A percentile compares a stretch with the other conserved stretches of the same genome.
Evolutionary conservation across 805 yeast species (phyloP).

Genomic region (Metschnikowia arizonensis): DNA sequence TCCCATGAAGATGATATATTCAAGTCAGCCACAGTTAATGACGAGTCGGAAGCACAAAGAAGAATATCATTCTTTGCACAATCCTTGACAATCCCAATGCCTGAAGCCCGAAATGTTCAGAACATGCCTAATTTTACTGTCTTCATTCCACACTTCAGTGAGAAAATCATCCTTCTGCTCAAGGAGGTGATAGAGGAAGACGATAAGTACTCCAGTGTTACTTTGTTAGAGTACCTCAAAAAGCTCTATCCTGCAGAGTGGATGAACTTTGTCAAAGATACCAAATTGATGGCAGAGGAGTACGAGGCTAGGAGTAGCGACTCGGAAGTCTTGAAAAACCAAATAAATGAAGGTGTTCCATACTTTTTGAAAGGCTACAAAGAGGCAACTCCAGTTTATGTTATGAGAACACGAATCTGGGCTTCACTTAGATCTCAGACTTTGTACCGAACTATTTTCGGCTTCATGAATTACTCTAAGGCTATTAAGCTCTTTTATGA

Average conservation of each 20-base stretch:
- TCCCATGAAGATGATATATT: slow-evolving; percentile 76
- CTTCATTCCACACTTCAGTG: slow-evolving; percentile 92
- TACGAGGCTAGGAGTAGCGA: slow-evolving; percentile 22
- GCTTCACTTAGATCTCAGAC: slow-evolving; percentile 97
- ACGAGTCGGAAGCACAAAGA: slow-evolving; percentile 74
- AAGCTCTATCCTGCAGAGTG: slow-evolving; percentile 96
- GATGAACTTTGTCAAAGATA: slow-evolving; percentile 96
- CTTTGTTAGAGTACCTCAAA: slow-evolving; percentile 88
- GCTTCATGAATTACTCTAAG: slow-evolving; percentile 97
- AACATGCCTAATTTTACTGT: slow-evolving; percentile 39
- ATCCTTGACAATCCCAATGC: slow-evolving; percentile 80
- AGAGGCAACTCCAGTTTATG: slow-evolving; percentile 95
- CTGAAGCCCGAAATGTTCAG: slow-evolving; percentile 47
- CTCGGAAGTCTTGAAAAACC: not conserved
- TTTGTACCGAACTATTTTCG: slow-evolving; percentile 92
- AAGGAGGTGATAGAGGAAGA: slow-evolving; percentile 97
- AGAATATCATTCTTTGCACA: slow-evolving; percentile 88
- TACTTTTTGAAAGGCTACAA: slow-evolving; percentile 96
- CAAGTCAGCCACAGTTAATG: slow-evolving; percentile 52
- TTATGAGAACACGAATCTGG: slow-evolving; percentile 96
- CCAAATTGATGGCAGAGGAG: slow-evolving; percentile 92
- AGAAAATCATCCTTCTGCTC: slow-evolving; percentile 87
- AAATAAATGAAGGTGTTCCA: slow-evolving; percentile 39
- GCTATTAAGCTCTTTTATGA: slow-evolving; percentile 91
- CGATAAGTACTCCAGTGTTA: slow-evolving; percentile 92